phyloP scores from a whole-genome alignment of 768 basidiomycete genomes.

The Termitomyces titanicus region DNA sequence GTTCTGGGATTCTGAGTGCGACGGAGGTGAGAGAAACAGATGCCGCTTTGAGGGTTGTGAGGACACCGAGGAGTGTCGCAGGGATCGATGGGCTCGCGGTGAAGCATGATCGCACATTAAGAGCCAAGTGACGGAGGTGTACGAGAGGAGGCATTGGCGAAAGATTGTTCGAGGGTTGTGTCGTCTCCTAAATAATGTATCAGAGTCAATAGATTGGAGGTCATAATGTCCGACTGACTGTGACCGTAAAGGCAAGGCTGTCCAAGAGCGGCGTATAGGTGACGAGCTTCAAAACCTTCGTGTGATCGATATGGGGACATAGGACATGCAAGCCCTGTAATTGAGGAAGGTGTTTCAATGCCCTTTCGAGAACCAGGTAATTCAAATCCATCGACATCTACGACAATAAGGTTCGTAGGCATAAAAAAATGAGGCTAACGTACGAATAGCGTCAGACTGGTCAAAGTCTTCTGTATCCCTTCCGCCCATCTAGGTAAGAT shows the following conservation, averaged over 20 bases:
- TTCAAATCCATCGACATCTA: slow-evolving; percentile 60
- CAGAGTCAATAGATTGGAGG: not conserved
- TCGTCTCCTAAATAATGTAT: slow-evolving; percentile 19
- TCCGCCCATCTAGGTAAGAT: slow-evolving; percentile 54
- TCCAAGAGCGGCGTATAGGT: slow-evolving; percentile 51
- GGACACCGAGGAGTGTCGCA: slow-evolving; percentile 24
- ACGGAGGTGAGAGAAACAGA: slow-evolving; percentile 33
- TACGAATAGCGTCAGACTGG: slow-evolving; percentile 57
- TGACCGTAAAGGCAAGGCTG: slow-evolving; percentile 57
- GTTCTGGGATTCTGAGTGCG: slow-evolving; percentile 43
- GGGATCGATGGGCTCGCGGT: slow-evolving; percentile 25
- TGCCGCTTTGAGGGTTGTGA: slow-evolving; percentile 28
- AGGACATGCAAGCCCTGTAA: slow-evolving; percentile 60
- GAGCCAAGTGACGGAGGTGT: slow-evolving; percentile 29
- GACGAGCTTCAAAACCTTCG: slow-evolving; percentile 40
- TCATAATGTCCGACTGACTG: slow-evolving; percentile 37
- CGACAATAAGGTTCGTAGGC: not conserved
- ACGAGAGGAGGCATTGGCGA: slow-evolving; percentile 11
- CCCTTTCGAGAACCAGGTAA: slow-evolving; percentile 42
- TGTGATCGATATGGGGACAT: slow-evolving; percentile 57
- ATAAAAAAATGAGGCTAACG: slow-evolving; percentile 21
- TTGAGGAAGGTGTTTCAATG: slow-evolving; percentile 46
- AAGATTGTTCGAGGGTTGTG: slow-evolving; percentile 24
- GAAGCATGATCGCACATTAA: slow-evolving; percentile 13
- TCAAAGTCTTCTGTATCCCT: slow-evolving; percentile 40